Percentiles rank a stretch among this genome's conserved stretches.
These are phyloP conservation scores for Rhizopus arrhizus DNA, from an alignment of 371 early-diverging fungal genomes.

Conservation along the genomic window DNA sequence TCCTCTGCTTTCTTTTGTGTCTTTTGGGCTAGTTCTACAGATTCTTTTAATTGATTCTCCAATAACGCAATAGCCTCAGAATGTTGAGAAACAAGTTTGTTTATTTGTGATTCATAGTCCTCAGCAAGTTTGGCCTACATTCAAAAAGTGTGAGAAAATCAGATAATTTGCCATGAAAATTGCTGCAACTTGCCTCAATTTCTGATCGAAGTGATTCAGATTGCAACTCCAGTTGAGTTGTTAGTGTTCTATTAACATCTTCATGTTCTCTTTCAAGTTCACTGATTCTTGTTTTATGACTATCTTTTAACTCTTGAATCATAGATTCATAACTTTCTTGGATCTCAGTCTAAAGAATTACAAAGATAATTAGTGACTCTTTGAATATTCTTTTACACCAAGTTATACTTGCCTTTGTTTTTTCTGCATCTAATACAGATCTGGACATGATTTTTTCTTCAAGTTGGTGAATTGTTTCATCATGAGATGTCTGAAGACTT, in stretches of 20 bases:
- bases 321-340: conserved; percentile 13
- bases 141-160: conserved; percentile 1
- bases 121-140: conserved; percentile 25
- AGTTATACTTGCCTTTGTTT: background rate
- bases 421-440: conserved; percentile 18
- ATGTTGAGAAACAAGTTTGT: conserved; percentile 24
- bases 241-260: conserved; percentile 7
- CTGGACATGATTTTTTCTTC: conserved; percentile 17
- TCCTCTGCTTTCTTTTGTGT: conserved; percentile 1
- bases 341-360: conserved; percentile 19
- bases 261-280: conserved; percentile 18
- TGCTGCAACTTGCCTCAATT: conserved; percentile 21
- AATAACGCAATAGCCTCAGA: conserved; percentile 14
- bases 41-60: conserved; percentile 17
- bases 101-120: conserved; percentile 25
- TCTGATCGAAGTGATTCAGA: conserved; percentile 23
- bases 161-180: background rate
- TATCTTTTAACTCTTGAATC: conserved; percentile 21
- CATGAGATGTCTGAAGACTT: conserved; percentile 33
- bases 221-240: conserved; percentile 12
- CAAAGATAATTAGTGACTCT: background rate
- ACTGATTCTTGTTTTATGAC: conserved; percentile 15
- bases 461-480: conserved; percentile 19
- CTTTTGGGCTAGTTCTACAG: conserved; percentile 3
- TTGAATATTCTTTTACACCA: background rate